Evolutionary conservation across 2,329 filamentous ascomycete genomes (phyloP), one percentile per base, ranked within the genome.

Genomic region (Aureobasidium sp.): DNA sequence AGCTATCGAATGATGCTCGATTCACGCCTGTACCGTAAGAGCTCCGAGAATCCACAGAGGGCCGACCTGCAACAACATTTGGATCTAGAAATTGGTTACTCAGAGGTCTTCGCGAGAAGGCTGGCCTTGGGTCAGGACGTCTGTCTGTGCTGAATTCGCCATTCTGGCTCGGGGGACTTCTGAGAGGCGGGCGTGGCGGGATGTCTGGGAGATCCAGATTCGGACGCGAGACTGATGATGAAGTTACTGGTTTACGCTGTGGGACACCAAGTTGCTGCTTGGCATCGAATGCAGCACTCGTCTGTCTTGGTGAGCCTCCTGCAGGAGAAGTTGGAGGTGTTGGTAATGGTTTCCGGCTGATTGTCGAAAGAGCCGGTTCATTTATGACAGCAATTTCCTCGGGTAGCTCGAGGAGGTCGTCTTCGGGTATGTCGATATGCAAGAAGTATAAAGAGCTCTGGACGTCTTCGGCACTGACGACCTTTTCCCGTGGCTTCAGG

Each of bases 381-480:
- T 47, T 37, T 17, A 4, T 24, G 3, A 34, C 19, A 7, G 19
- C 2, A 8, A 34, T 30, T 10, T 55, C 45, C 6, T 51, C 47
- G 5, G 38, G 27, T 4, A 38, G 7, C 11, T 42, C 32, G 19
- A 55, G 6, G 14, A 37, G 19, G 6, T 24, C 19, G 8, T 58
- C 56, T 35, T 56, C 54, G 3, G 51, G 54, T 12, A 53, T 55
- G 55, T 88, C 79, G 34, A 94, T 79, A 69, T 97, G 91, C 50
- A 96, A 74, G 66, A 93, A 97, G 71, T 97, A 98, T 4, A 98
- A 77, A 12, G 86, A 95, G 62, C 83, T 88, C 53, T 85, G 81
- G 44, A 98, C 84, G 65, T 96, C 91, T 66, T 90, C 85, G 39
- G 81, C 84, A 0, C 89, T 94, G 58, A 98, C 88, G 56, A 89